Conservation (phyloP, 2,329 filamentous ascomycete species). For the Metarhizium robertsii region DNA sequence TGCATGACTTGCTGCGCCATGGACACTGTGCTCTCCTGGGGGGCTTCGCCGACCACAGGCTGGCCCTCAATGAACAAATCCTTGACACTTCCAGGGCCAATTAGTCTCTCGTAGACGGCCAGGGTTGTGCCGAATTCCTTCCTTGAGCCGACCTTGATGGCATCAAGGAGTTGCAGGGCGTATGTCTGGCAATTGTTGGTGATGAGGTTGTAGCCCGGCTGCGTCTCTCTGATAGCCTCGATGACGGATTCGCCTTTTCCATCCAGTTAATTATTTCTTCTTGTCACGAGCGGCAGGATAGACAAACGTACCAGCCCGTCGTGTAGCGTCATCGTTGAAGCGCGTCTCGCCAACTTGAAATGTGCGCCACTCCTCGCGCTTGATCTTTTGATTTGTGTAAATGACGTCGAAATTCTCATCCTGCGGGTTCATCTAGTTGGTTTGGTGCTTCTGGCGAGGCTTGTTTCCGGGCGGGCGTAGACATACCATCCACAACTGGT, state of each 20-base stretch:
- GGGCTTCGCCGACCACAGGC: constrained; percentile 9
- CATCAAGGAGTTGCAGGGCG: constrained; percentile 41
- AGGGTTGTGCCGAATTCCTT: constrained; percentile 44
- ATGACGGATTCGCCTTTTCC: constrained; percentile 42
- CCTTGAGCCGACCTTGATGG: constrained; percentile 40
- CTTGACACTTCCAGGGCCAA: constrained; percentile 37
- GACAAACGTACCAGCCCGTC: constrained; percentile 33
- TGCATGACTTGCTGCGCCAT: constrained; percentile 44
- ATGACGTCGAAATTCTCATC: constrained; percentile 48
- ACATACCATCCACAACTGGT: constrained; percentile 51
- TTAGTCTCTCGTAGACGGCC: constrained; percentile 41
- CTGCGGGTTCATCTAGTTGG: constrained; percentile 13
- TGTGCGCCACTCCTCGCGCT: constrained; percentile 37
- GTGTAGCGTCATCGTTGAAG: constrained; percentile 44
- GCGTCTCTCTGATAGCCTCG: constrained; percentile 36
- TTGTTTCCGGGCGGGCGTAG: neutral
- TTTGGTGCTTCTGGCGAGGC: neutral
- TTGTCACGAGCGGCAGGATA: neutral
- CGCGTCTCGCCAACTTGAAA: constrained; percentile 42
- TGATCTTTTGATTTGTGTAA: constrained; percentile 42
- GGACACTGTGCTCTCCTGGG: constrained; percentile 30
- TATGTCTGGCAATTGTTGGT: constrained; percentile 53
- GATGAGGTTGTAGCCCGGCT: constrained; percentile 47
- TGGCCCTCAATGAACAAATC: constrained; percentile 36
- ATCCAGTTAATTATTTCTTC: neutral